A percentile compares a stretch with the other conserved stretches of the same genome.
These are phyloP conservation scores for Penicillium daleae DNA, from an alignment of 495 filamentous ascomycete species.

Conservation along the genomic window DNA sequence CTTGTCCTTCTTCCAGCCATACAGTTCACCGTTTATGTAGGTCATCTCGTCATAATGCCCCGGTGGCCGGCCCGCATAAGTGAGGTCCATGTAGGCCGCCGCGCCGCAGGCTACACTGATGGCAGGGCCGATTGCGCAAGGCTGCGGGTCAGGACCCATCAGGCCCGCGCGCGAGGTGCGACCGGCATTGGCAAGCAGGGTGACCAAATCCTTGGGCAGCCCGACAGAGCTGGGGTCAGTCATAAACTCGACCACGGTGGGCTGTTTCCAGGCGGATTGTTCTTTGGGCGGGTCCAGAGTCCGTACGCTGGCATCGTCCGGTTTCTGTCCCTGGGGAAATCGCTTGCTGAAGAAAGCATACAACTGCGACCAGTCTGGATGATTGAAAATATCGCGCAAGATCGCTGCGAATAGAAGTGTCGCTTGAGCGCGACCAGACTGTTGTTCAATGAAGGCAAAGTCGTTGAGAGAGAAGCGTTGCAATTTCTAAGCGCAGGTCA, in stretches of 20 bases:
- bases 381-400: slow-evolving; percentile 7
- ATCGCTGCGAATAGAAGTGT: slow-evolving; percentile 1
- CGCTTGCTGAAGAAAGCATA: slow-evolving; percentile 7
- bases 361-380: slow-evolving; percentile 8
- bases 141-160: slow-evolving; percentile 6
- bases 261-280: not conserved
- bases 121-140: slow-evolving; percentile 5
- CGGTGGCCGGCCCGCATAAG: slow-evolving; percentile 1
- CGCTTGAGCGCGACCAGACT: not conserved
- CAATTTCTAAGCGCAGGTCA: not conserved
- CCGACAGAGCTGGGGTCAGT: slow-evolving; percentile 7
- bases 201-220: slow-evolving; percentile 2
- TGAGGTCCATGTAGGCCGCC: slow-evolving; percentile 7
- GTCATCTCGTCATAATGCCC: not conserved
- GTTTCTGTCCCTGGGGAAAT: not conserved
- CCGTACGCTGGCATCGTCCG: not conserved
- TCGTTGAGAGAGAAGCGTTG: slow-evolving; percentile 6
- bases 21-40: not conserved
- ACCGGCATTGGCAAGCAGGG: slow-evolving; percentile 2
- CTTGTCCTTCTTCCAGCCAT: not conserved
- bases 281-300: not conserved
- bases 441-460: not conserved
- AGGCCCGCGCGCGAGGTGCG: not conserved
- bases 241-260: not conserved
- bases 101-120: slow-evolving; percentile 5